Evolutionary conservation across 805 yeast species (phyloP), one percentile per base, ranked within the genome.

Genomic region (Spathaspora sp.): DNA sequence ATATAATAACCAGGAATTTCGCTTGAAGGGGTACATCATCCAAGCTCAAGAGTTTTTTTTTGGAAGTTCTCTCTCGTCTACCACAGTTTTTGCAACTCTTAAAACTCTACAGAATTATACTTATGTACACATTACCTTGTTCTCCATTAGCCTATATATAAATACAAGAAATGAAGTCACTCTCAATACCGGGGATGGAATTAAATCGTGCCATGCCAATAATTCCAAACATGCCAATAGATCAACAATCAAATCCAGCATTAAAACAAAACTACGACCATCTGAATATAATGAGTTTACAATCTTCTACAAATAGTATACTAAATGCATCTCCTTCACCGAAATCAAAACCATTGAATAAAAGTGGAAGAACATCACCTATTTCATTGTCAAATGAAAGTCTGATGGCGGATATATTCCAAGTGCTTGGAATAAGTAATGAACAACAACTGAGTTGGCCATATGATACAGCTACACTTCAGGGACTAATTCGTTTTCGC

Each of bases 401-500:
- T 11, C 40, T 3, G 17, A n/a, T 3, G 16, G 8, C 14, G 4
- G 40, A 35, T 35, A 35, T 35, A 35, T 35, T 35, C 14, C 16
- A 35, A n/a, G 9, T 35, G 4, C 40, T 28, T n/a, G 29, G 45
- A 14, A 28, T 28, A 11, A 26, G n/a, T 42, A 42, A 11, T 42
- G 32, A 26, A 42, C 11, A 28, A 5, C 11, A 28, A n/a, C 32
- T 3, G 11, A 26, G 17, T n/a, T 42, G 45, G 45, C 45, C 45
- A 8, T 42, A 28, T 42, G 45, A 42, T n/a, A 3, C 29, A 16
- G n/a, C 18, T 28, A 42, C 40, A 14, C 14, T 46, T 23, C 60
- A 66, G 40, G 73, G 68, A 28, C 56, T 76, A 46, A 56, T 78
- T 14, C 57, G 59, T 29, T 64, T 72, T 35, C 68, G 68, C 56